Evolutionary conservation across 176 grass and related monocot genomes (phyloP), one percentile per base, ranked within the genome.

Genomic region (Ampelocalamus luodianensis): DNA sequence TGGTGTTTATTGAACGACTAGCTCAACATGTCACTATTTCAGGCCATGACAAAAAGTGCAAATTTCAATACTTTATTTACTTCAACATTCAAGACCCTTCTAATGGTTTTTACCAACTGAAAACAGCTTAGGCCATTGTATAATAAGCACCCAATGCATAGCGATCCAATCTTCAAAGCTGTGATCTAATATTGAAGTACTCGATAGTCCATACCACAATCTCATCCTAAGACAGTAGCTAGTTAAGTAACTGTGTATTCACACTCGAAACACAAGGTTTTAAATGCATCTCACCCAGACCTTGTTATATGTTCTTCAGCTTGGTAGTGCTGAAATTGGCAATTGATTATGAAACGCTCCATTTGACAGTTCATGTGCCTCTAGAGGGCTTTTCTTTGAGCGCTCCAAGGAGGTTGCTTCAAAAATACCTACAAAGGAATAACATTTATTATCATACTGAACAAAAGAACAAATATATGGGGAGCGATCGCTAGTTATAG

Each of bases 391-490:
- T 91, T 81, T 99, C 79, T 89, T 92, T 64, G 89, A 91, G 59
- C 84, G 90, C 14, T 93, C 96, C 51, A 99, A 64, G 49, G 93
- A 96, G 7, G 96, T 99, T 86, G 93, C 88, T 92, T 96, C 88
- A 82, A 91, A 96, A 91, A 96, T 99, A 84, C 96, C 96, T 99
- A 83, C 16, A 86, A 80, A 68, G 54, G 44, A 16, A 72, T 55
- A 59, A 1, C 15, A 83, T 48, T 49, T 51, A 20, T 63, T 27
- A 90, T 69, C 22, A 23, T 22, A 58, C 56, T 68, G 51, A 85
- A 40, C 34, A 88, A 65, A 17, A 81, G 4, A 89, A 68, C 9
- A 36, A 58, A 42, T 27, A 66, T 45, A 83, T 54, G 24, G 63
- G 27, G 24, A 46, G 17, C 13, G 46, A 46, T 62, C 54, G 66